Conservation (phyloP, 2,329 filamentous ascomycete genomes). For the Emydomyces testavorans region DNA sequence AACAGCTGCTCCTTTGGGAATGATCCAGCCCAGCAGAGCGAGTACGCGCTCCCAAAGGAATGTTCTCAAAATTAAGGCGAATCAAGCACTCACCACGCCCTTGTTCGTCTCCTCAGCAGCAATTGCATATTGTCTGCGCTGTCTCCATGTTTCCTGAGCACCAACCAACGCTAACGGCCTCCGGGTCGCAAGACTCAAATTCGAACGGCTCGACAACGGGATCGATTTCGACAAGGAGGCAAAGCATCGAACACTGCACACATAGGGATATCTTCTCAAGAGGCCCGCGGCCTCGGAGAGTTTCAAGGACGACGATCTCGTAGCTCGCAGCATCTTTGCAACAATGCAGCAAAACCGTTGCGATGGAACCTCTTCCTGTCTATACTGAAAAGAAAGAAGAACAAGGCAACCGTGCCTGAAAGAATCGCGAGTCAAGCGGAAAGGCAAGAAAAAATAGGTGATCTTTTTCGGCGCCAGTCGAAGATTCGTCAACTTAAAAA, state of each 20-base stretch:
- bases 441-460: conserved; percentile 1
- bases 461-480: background rate
- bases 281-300: conserved; percentile 30
- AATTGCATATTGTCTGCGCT: conserved; percentile 47
- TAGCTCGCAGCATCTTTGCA: conserved; percentile 16
- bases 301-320: conserved; percentile 22
- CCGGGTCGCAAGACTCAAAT: conserved; percentile 27
- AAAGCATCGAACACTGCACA: conserved; percentile 19
- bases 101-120: conserved; percentile 47
- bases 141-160: conserved; percentile 27
- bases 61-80: background rate
- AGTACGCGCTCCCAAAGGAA: background rate
- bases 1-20: background rate
- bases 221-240: conserved; percentile 10
- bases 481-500: no score
- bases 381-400: background rate
- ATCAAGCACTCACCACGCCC: conserved; percentile 45
- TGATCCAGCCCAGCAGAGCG: background rate
- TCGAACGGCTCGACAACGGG: conserved; percentile 21
- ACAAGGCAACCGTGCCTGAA: conserved; percentile 14
- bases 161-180: conserved; percentile 35
- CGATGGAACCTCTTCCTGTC: background rate
- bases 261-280: conserved; percentile 26
- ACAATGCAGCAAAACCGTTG: background rate
- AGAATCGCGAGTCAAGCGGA: background rate